These are phyloP conservation scores for Paramyrothecium sp. DNA, from an alignment of 2,329 filamentous ascomycete species.

Conservation along the genomic window DNA sequence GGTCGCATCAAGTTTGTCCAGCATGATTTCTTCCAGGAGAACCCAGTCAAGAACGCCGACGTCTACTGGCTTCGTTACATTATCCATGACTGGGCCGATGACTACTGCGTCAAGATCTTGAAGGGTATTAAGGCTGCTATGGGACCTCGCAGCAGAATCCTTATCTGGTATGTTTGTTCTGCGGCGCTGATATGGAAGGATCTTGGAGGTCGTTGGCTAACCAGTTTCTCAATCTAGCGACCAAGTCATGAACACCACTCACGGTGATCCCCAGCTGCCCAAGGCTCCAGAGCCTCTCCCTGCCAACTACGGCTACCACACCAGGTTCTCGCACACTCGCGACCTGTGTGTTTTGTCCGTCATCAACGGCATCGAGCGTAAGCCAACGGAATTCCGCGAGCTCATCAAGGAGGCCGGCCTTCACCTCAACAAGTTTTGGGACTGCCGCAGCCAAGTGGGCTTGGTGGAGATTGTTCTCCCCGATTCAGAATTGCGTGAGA, in stretches of 20 bases:
- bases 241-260: conserved; percentile 34
- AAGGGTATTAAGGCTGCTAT: conserved; percentile 12
- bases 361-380: conserved; percentile 34
- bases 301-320: conserved; percentile 31
- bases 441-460: conserved; percentile 27
- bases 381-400: conserved; percentile 24
- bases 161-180: conserved; percentile 9
- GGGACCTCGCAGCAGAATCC: conserved; percentile 13
- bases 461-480: conserved; percentile 21
- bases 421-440: conserved; percentile 26
- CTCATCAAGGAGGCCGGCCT: conserved; percentile 25
- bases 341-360: conserved; percentile 30
- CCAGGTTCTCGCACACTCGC: conserved; percentile 26
- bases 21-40: conserved; percentile 30
- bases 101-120: conserved; percentile 27
- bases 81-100: conserved; percentile 34
- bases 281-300: conserved; percentile 27
- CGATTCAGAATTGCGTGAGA: conserved; percentile 1
- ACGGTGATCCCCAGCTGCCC: conserved; percentile 21
- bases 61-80: conserved; percentile 29
- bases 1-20: conserved; percentile 17
- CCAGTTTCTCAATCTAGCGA: conserved; percentile 18
- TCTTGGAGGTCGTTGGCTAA: neutral
- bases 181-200: neutral
- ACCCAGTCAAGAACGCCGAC: conserved; percentile 25